A percentile compares a stretch with the other conserved stretches of the same genome.
phyloP scores from a whole-genome alignment of 768 basidiomycete species.

The Polyporus arcularius region DNA sequence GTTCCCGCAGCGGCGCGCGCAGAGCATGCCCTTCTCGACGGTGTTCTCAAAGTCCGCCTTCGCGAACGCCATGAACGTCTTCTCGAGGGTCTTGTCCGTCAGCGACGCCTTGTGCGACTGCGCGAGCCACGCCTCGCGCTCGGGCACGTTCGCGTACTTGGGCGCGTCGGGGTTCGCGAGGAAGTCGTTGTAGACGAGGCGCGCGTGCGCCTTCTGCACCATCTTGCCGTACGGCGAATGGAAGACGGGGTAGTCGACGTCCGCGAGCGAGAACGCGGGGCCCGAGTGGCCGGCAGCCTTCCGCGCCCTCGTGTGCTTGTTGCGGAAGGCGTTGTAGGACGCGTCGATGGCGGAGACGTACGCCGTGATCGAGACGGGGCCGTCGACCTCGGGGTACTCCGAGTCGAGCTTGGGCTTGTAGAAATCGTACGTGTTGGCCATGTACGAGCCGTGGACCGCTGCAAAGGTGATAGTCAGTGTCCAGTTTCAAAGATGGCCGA shows the following conservation, averaged over 20 bases:
- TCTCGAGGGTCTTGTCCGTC: slow-evolving; percentile 94
- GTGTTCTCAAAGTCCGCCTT: slow-evolving; percentile 74
- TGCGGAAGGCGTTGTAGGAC: slow-evolving; percentile 81
- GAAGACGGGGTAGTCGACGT: slow-evolving; percentile 92
- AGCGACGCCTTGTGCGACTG: slow-evolving; percentile 73
- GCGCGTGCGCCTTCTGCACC: slow-evolving; percentile 95
- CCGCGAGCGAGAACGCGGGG: slow-evolving; percentile 69
- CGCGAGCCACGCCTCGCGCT: slow-evolving; percentile 69
- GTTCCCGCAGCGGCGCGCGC: slow-evolving; percentile 92
- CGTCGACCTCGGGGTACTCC: slow-evolving; percentile 96
- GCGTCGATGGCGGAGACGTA: slow-evolving; percentile 94
- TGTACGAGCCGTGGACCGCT: slow-evolving; percentile 96
- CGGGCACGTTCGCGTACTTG: slow-evolving; percentile 68
- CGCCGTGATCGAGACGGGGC: slow-evolving; percentile 92
- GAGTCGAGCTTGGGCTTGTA: slow-evolving; percentile 97
- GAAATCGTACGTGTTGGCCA: slow-evolving; percentile 98
- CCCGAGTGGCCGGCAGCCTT: slow-evolving; percentile 40
- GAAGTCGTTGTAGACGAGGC: slow-evolving; percentile 93
- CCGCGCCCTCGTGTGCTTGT: slow-evolving; percentile 71
- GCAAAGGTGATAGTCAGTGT: slow-evolving; percentile 14
- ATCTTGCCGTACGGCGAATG: slow-evolving; percentile 99
- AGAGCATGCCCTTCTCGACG: slow-evolving; percentile 81
- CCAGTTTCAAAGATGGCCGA: not conserved
- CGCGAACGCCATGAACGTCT: slow-evolving; percentile 83
- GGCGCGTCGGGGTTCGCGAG: slow-evolving; percentile 70